Percentiles rank a stretch among this genome's conserved stretches.
phyloP scores from a whole-genome alignment of 805 yeast genomes.

The Yamadazyma olivae region DNA sequence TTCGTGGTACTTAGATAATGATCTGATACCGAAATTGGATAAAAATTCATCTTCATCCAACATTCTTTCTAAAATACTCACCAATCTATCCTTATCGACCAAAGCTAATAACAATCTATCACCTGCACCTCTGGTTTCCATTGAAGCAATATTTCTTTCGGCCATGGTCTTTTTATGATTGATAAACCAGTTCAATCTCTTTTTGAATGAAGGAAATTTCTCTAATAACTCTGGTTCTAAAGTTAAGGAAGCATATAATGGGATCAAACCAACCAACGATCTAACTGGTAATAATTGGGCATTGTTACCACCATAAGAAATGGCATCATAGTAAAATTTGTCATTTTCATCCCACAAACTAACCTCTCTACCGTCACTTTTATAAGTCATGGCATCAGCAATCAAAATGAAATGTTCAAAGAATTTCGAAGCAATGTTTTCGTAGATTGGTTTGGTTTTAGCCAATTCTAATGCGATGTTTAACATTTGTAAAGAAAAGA shows the following conservation, averaged over 20 bases:
- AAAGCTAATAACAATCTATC: constrained; percentile 76
- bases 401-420: constrained; percentile 89
- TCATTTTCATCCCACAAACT: constrained; percentile 90
- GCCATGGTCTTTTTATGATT: constrained; percentile 67
- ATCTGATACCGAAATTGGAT: constrained; percentile 82
- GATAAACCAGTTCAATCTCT: constrained; percentile 80
- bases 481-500: constrained; percentile 85
- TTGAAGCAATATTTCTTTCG: constrained; percentile 80
- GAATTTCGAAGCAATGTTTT: constrained; percentile 90
- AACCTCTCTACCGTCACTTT: constrained; percentile 44
- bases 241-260: constrained; percentile 84
- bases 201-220: constrained; percentile 77
- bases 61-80: constrained; percentile 62
- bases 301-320: constrained; percentile 69
- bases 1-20: constrained; percentile 82
- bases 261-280: constrained; percentile 88
- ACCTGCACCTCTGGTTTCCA: constrained; percentile 77
- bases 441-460: constrained; percentile 79
- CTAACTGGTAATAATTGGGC: constrained; percentile 76
- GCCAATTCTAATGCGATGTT: constrained; percentile 90
- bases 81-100: constrained; percentile 76
- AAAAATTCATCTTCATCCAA: constrained; percentile 84
- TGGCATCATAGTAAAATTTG: constrained; percentile 87
- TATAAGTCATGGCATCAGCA: constrained; percentile 89
- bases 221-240: constrained; percentile 80